Evolutionary conservation across 441 rosid species (phyloP), one percentile per base, ranked within the genome.

Genomic region (Theobroma grandiflorum): DNA sequence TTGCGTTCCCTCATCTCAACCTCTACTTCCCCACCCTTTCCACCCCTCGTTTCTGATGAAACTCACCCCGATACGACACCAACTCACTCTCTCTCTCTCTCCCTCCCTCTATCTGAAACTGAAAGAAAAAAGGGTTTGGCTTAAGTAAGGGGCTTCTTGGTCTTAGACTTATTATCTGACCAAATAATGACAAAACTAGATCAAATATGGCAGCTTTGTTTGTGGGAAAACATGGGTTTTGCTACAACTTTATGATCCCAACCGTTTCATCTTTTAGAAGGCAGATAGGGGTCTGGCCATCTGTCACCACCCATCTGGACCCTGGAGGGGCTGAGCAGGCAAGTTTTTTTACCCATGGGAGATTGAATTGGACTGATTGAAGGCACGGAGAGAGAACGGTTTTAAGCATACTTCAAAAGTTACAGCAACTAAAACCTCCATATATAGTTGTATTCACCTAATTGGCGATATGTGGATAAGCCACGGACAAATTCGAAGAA

Each of bases 31-130:
- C 37, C 37, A 0, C 52, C 38, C 42, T 82, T 75, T 68, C 42
- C 64, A 53, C 75, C 64, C 80, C 85, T 81, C 90, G 81, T 78
- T 85, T 84, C 82, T 82, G 82, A 77, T 76, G 84, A 71, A 47
- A 71, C 45, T 68, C 47, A 35, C 55, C 18, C 66, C 37, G 53
- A 55, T 38, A 43, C 22, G 16, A 53, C 75, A 52, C 45, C 7
- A 15, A 59, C 67, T 4, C 76, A 2, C 77, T 20, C 18, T 4
- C 42, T 42, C 59, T 68, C 62, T 40, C 67, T 47, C 37, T 64
- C 81, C 64, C 49, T 72, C 72, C 63, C 76, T 50, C 5, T 37
- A 47, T 20, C 12, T 38, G 43, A 35, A 62, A 31, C 66, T 20
- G 42, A 62, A 26, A 68, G 53, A 57, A 58, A 57, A 40, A 35